A percentile compares a stretch with the other conserved stretches of the same genome.
These are phyloP conservation scores for Dispira simplex DNA, from an alignment of 192 early-diverging fungal species.

Conservation along the genomic window DNA sequence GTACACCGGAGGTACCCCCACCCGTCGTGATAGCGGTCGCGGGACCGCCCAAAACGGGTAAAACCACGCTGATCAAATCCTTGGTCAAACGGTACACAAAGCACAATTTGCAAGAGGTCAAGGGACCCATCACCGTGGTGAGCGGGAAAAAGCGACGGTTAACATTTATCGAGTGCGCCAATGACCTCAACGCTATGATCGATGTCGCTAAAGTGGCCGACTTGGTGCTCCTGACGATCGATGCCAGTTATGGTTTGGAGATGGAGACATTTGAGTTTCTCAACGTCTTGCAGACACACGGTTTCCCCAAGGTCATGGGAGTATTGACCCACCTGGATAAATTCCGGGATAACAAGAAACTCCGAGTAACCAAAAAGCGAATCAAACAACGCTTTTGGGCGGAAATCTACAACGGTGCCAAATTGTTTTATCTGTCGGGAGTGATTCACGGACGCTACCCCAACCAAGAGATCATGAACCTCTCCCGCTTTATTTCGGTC, in stretches of 20 bases:
- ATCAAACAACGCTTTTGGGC: slow-evolving; percentile 99
- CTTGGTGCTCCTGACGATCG: slow-evolving; percentile 84
- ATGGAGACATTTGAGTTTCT: slow-evolving; percentile 99
- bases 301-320: slow-evolving; percentile 97
- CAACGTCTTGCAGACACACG: slow-evolving; percentile 92
- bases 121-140: slow-evolving; percentile 95
- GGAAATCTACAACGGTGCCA: slow-evolving; percentile 99
- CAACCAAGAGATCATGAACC: slow-evolving; percentile 85
- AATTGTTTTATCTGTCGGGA: slow-evolving; percentile 95
- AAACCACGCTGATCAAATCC: slow-evolving; percentile 93
- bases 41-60: slow-evolving; percentile 86
- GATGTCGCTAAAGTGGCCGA: slow-evolving; percentile 96
- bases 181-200: slow-evolving; percentile 96
- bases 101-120: slow-evolving; percentile 77
- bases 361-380: slow-evolving; percentile 78
- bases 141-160: slow-evolving; percentile 87
- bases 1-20: slow-evolving; percentile 78
- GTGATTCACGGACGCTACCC: slow-evolving; percentile 88
- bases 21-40: slow-evolving; percentile 92
- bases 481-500: slow-evolving; percentile 95
- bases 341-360: slow-evolving; percentile 85
- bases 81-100: slow-evolving; percentile 93
- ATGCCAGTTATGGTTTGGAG: slow-evolving; percentile 97
- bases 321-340: slow-evolving; percentile 92
- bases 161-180: slow-evolving; percentile 94